Base-by-base conservation (phyloP, 768 basidiomycete genomes). In the Boletus subcaerulescens region DNA sequence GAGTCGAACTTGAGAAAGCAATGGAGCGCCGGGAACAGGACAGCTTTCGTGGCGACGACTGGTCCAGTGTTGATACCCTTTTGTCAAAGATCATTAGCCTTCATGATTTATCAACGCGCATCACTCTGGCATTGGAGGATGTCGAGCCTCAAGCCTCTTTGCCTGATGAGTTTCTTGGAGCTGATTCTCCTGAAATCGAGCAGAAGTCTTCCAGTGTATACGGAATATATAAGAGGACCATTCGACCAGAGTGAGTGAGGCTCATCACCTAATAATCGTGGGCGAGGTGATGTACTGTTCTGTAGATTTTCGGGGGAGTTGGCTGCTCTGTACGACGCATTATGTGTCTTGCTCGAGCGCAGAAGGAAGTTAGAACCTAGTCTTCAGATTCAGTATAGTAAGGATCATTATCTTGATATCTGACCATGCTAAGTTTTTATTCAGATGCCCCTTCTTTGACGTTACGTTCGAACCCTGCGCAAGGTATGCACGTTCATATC, bases 401-500 rank as follows among this genome's bases (percentile, higher is more conserved):
- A 57, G 75, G 20, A 45, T 20, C 32, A 13, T 46, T 29, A 8
- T 15, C 5, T 49, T 45, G 7, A 44, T 33, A n/a, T 38, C 14
- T 15, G 13, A 32, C 11, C 8, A n/a, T 26, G 22, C 56, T 69
- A 8, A 69, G 7, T 35, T 40, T 29, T 49, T 55, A 33, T 53
- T 11, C 48, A 93, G 91, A 74, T 70, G 80, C 85, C 2, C 83
- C 87, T 22, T 91, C 91, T 13, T 64, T 93, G 57, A 85, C 88
- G 13, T 75, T 93, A 43, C 84, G 89, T 38, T 80, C 83, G 24
- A 86, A 80, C 1, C 78, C 84, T 17, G 77, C 78, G 11, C 82
- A 85, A 42, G 91, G 91, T 6, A 81, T 86, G 77, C 87, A 89
- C 65, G 79, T 92, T 40, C 91, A 92, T 58, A 71, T 93, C 26